phyloP scores from a whole-genome alignment of 306 rosid species.

The Pyrus bretschneideri region DNA sequence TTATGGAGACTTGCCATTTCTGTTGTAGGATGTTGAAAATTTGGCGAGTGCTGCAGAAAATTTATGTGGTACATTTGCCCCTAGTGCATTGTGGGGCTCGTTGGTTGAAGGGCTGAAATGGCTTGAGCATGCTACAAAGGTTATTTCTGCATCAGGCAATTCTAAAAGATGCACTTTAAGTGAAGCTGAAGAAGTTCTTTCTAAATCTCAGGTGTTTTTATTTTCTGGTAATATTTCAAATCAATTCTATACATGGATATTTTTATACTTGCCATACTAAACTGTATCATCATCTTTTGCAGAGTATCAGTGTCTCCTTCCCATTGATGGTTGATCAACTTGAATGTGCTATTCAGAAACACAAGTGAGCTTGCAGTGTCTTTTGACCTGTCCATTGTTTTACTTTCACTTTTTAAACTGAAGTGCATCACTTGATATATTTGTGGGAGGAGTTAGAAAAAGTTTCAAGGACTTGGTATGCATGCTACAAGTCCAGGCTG shows the following conservation, averaged over 20 bases:
- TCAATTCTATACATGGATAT: neutral
- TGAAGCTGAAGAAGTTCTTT: conserved; percentile 61
- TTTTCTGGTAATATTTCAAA: neutral
- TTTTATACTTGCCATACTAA: conserved; percentile 13
- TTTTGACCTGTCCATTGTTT: neutral
- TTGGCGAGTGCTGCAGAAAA: conserved; percentile 44
- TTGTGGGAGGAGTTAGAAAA: neutral
- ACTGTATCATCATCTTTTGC: conserved; percentile 30
- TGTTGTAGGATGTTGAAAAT: conserved; percentile 64
- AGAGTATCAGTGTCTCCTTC: conserved; percentile 52
- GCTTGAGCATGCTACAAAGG: conserved; percentile 67
- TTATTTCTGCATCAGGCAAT: conserved; percentile 32
- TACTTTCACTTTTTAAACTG: neutral
- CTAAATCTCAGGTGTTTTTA: conserved; percentile 44
- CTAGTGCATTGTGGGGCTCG: conserved; percentile 46
- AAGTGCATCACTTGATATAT: neutral
- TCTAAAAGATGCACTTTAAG: conserved; percentile 51
- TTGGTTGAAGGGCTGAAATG: conserved; percentile 61
- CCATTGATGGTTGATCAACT: conserved; percentile 45
- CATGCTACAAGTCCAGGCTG: neutral
- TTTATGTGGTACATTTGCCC: conserved; percentile 29
- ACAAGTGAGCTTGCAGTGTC: conserved; percentile 45
- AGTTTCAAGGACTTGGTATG: neutral
- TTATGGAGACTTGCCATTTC: conserved; percentile 18
- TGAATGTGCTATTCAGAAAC: conserved; percentile 61